Base-by-base conservation (phyloP, 2,329 filamentous ascomycete species). In the Parasarocladium wereldwijsianum region DNA sequence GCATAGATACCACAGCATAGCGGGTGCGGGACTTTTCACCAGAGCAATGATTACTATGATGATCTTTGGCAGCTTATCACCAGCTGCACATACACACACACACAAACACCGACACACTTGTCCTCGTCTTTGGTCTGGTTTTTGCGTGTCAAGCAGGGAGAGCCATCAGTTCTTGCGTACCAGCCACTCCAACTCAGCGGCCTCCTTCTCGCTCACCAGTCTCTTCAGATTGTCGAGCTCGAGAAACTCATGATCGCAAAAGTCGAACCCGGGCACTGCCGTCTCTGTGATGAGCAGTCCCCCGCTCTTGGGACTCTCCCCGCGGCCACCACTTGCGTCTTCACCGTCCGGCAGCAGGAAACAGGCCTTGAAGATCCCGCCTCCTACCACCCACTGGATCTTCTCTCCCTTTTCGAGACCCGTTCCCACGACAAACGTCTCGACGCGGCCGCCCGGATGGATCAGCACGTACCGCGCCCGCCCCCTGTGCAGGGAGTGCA, bases 341-440 rank as follows among this genome's bases (percentile, higher is more conserved):
- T 23, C 12, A 7, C 17, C 28, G n/a, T 33, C 31, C 17, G 32
- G 25, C 18, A 76, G 46, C 33, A 80, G 42, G 47, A 64, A 77
- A 41, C 62, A 74, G 8, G 65, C 66, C 51, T 80, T 81, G 45
- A 65, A 81, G 46, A 71, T 70, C 4, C 69, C 73, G 0, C 75
- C 74, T 31, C 76, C 70, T 6, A 82, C 74, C 35, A 77, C 57
- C 75, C 75, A 81, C 46, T 78, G 71, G 42, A 76, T 38, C 44
- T 46, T 64, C 55, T 81, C 76, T 1, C 73, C 75, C 1, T 43
- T 49, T 4, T 52, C 55, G 5, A 78, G 51, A 43, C 75, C 53
- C 9, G 55, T 57, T 0, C 74, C 76, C 1, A 80, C 76, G 4
- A 73, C 47, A 40, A 76, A 80, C 6, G 58, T 66, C 51, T 80